Conservation (phyloP, 2,329 filamentous ascomycete species). For the Didymella pinodella region DNA sequence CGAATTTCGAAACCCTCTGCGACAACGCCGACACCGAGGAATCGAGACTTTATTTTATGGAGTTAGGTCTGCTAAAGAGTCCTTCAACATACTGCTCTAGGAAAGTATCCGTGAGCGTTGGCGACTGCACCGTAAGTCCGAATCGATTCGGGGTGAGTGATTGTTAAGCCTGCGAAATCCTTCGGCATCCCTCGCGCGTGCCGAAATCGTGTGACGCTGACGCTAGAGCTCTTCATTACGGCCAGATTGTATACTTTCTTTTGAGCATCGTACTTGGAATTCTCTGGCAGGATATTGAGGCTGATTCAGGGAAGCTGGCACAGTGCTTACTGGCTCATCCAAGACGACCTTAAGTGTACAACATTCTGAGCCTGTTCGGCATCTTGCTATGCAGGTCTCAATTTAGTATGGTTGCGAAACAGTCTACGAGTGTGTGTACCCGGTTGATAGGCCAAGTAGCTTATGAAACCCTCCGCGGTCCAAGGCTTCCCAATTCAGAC, state of each 20-base stretch:
- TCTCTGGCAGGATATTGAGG: too few species aligned
- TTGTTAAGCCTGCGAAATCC: neutral
- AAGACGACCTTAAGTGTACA: too few species aligned
- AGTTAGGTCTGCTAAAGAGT: too few species aligned
- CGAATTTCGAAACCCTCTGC: neutral
- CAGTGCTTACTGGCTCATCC: too few species aligned
- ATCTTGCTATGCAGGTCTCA: neutral
- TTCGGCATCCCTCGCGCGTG: neutral
- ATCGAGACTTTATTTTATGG: neutral
- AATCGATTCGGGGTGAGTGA: neutral
- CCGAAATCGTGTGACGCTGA: neutral
- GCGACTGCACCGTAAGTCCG: slow-evolving; percentile 4
- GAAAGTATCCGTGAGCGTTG: slow-evolving; percentile 1
- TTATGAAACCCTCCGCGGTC: neutral
- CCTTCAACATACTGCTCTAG: neutral
- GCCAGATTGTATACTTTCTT: too few species aligned
- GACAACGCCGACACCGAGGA: neutral
- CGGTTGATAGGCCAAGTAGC: too few species aligned
- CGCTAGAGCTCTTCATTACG: too few species aligned
- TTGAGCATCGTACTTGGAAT: too few species aligned
- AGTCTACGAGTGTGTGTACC: neutral
- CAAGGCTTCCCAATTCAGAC: neutral
- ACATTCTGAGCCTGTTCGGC: neutral
- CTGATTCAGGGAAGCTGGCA: too few species aligned
- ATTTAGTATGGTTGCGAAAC: neutral